Evolutionary conservation across 2,329 filamentous ascomycete species (phyloP), one percentile per base, ranked within the genome.

Genomic region (Monosporascus sp.): DNA sequence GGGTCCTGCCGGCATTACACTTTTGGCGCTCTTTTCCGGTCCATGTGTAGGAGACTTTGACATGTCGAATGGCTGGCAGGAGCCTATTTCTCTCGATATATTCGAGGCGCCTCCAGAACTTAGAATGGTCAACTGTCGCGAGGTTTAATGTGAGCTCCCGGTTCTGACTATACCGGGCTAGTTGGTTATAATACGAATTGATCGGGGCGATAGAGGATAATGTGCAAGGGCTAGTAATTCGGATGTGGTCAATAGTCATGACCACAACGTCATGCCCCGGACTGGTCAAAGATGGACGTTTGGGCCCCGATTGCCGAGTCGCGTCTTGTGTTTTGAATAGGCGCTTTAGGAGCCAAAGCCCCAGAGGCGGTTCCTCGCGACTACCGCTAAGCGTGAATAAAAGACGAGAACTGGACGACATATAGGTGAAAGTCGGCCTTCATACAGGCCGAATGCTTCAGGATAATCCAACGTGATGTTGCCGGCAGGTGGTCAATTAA

Each of bases 301-400:
- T 20, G 38, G 59, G 58, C 19, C 54, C 46, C 3, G 58, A 56
- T 41, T 60, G 56, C n/a, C 50, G 46, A 36, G 52, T 59, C 3
- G 46, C 26, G 27, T 8, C 8, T 11, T 31, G 27, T 31, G 27
- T 11, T 31, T 31, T 11, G 27, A 31, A 31, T 31, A 31, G 9
- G 27, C 27, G 8, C 2, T 31, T 31, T 31, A 31, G 27, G 27
- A 31, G 27, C 27, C 9, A 31, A 31, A 31, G 27, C 8, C 1
- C 27, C 27, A 9, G 3, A 31, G 8, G 27, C 27, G 11, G 27
- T 31, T 31, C 7, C 26, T 9, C 26, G 9, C 26, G 26, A 27
- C 26, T 27, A 9, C 26, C 8, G 26, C 8, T 27, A 27, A 27
- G 26, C 7, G 26, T 27, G 26, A 8, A 27, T 9, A 7, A 27